Base-by-base conservation (phyloP, 805 yeast species). In the Tetrapisispora pingtungensis region DNA sequence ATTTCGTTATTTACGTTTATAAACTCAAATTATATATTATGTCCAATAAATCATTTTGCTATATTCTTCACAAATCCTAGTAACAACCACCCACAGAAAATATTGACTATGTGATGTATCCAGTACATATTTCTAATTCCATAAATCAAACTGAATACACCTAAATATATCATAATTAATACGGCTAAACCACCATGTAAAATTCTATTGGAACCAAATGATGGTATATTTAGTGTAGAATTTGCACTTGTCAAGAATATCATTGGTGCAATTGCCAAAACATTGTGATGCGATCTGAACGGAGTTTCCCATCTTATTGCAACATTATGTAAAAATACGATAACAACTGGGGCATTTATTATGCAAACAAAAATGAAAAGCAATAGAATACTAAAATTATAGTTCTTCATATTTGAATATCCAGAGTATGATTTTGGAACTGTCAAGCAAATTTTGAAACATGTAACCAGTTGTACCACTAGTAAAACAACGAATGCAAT, bases 41-140 rank as follows among this genome's bases (percentile, higher is more conserved):
- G 19, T 7, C 20, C 24, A 12, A 18, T n/a, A 8, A 27, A 17
- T 26, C 14, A 27, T 15, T 37, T 17, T 10, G 26, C 17, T 27
- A 5, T 20, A 37, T 37, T 27, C 15, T 37, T 37, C 33, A 37
- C n/a, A 17, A 37, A 37, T 3, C 39, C 40, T 2, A 44, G 38
- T 43, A 31, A 48, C 36, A 19, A 54, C 62, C 62, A 57, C 2
- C 81, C 73, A 58, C 80, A 72, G 43, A 80, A 64, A 15, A 81
- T 59, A 59, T 87, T 87, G 44, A 83, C 73, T 42, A 87, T 61
- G 57, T 84, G 84, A 54, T 88, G 93, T 39, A 88, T 65, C 84
- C 89, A 85, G 62, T 76, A 89, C n/a, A 90, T 71, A 55, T 86
- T 84, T 56, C 89, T 74, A 6, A 83, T 71, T 2, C 96, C 96